These are phyloP conservation scores for Kwoniella shandongensis DNA, from an alignment of 768 basidiomycete genomes.

Conservation along the genomic window DNA sequence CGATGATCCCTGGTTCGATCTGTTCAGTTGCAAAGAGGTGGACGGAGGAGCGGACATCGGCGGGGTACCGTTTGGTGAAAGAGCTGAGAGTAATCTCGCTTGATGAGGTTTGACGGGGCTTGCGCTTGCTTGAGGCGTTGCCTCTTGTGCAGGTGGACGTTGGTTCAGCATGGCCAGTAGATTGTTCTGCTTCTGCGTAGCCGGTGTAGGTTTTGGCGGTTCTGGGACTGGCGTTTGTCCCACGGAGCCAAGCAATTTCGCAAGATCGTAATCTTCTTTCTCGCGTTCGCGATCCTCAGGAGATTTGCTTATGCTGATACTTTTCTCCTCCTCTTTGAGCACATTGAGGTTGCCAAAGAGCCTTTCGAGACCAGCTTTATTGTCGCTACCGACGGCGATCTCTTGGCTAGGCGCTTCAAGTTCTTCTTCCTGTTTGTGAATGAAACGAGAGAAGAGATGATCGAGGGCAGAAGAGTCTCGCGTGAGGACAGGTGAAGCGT, in stretches of 20 bases:
- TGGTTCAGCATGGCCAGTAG: constrained; percentile 40
- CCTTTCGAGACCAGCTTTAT: constrained; percentile 31
- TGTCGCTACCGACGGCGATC: constrained; percentile 18
- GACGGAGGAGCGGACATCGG: not conserved
- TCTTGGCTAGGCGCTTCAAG: constrained; percentile 8
- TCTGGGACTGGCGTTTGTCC: constrained; percentile 69
- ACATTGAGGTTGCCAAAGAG: constrained; percentile 34
- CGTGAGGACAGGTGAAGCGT: not conserved
- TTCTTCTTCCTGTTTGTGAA: constrained; percentile 38
- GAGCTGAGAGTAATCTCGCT: constrained; percentile 30
- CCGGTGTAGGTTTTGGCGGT: constrained; percentile 38
- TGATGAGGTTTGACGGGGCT: constrained; percentile 32
- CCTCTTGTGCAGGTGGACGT: not conserved
- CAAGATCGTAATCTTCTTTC: constrained; percentile 39
- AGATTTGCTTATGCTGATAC: not conserved
- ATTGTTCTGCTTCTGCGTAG: constrained; percentile 25
- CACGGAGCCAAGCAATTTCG: constrained; percentile 58
- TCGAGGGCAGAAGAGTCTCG: constrained; percentile 29
- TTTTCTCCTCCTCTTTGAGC: constrained; percentile 15
- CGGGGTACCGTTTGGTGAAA: constrained; percentile 14
- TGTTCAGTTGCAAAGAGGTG: not conserved
- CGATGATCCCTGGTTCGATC: constrained; percentile 9
- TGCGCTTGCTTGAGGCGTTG: not conserved
- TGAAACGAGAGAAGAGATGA: constrained; percentile 36
- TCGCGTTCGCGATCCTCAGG: constrained; percentile 17